Evolutionary conservation across 805 yeast species (phyloP).

Genomic region (Lipomyces sp.): DNA sequence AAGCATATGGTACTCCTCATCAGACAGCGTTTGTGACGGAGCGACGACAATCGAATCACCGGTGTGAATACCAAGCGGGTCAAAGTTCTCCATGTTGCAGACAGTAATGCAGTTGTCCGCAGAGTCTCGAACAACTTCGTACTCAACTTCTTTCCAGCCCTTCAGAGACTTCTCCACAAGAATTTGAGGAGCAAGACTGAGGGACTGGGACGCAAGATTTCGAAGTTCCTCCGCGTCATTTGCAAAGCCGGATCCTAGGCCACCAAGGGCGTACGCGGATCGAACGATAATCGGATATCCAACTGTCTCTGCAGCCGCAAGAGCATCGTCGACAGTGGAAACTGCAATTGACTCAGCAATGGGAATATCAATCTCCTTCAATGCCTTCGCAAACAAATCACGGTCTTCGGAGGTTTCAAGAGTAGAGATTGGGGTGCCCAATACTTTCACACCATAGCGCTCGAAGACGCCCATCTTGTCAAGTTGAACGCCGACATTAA

Average conservation of each 20-base stretch:
- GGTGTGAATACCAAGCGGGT: conserved; percentile 96
- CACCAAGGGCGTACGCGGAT: conserved; percentile 96
- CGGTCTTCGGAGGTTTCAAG: conserved; percentile 97
- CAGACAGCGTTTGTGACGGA: conserved; percentile 95
- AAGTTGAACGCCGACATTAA: conserved; percentile 91
- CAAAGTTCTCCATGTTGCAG: conserved; percentile 98
- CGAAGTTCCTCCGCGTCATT: conserved; percentile 74
- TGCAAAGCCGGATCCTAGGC: conserved; percentile 97
- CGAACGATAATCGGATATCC: conserved; percentile 97
- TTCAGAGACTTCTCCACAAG: conserved; percentile 86
- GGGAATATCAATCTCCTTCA: conserved; percentile 92
- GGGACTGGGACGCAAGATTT: conserved; percentile 83
- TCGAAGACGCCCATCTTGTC: conserved; percentile 93
- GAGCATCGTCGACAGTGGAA: conserved; percentile 86
- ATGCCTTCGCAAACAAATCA: conserved; percentile 90
- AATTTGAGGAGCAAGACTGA: conserved; percentile 89
- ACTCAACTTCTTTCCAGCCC: conserved; percentile 99
- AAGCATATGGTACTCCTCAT: conserved; percentile 96
- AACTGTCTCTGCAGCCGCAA: conserved; percentile 79
- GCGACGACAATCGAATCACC: conserved; percentile 99
- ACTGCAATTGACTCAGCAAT: conserved; percentile 97
- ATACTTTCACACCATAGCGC: conserved; percentile 85
- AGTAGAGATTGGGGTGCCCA: conserved; percentile 96
- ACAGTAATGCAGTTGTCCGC: conserved; percentile 97
- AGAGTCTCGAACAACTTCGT: conserved; percentile 96